These are phyloP conservation scores for Aspergillus sp. DNA, from an alignment of 2,329 filamentous ascomycete species.

Conservation along the genomic window DNA sequence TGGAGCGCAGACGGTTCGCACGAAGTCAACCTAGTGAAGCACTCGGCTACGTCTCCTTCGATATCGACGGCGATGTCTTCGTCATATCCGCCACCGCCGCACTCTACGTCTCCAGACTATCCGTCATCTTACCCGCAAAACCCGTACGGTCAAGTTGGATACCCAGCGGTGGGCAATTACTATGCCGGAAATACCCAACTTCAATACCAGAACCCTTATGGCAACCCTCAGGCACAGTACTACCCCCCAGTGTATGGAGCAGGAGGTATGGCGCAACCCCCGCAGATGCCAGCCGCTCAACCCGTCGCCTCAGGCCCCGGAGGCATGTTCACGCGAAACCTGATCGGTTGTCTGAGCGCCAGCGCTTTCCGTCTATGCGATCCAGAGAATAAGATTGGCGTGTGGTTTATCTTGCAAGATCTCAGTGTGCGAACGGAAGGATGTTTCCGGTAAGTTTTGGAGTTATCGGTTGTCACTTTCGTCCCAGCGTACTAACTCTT, in stretches of 20 bases:
- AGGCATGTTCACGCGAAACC: slow-evolving; percentile 90
- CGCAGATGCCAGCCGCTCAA: slow-evolving; percentile 38
- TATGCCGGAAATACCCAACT: slow-evolving; percentile 35
- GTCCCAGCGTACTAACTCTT: slow-evolving; percentile 8
- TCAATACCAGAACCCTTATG: slow-evolving; percentile 37
- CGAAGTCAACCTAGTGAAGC: slow-evolving; percentile 69
- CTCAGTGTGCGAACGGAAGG: slow-evolving; percentile 92
- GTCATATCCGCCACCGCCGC: slow-evolving; percentile 63
- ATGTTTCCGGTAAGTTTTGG: slow-evolving; percentile 68
- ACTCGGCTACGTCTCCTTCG: slow-evolving; percentile 67
- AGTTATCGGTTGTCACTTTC: too few species aligned
- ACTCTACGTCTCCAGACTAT: slow-evolving; percentile 37
- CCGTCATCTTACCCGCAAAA: slow-evolving; percentile 36
- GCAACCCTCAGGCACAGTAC: slow-evolving; percentile 29
- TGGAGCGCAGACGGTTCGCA: slow-evolving; percentile 61
- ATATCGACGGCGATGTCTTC: slow-evolving; percentile 79
- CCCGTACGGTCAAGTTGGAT: slow-evolving; percentile 39
- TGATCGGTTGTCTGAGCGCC: slow-evolving; percentile 87
- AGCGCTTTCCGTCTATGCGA: slow-evolving; percentile 85
- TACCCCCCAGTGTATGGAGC: slow-evolving; percentile 31
- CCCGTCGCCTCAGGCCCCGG: slow-evolving; percentile 53
- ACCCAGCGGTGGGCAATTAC: slow-evolving; percentile 39
- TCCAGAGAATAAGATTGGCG: slow-evolving; percentile 74
- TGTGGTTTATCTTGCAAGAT: slow-evolving; percentile 97
- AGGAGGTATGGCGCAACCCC: slow-evolving; percentile 33